Percentiles rank a stretch among this genome's conserved stretches.
Conservation (phyloP, 768 basidiomycete species). For the Pulveroboletus sp. region DNA sequence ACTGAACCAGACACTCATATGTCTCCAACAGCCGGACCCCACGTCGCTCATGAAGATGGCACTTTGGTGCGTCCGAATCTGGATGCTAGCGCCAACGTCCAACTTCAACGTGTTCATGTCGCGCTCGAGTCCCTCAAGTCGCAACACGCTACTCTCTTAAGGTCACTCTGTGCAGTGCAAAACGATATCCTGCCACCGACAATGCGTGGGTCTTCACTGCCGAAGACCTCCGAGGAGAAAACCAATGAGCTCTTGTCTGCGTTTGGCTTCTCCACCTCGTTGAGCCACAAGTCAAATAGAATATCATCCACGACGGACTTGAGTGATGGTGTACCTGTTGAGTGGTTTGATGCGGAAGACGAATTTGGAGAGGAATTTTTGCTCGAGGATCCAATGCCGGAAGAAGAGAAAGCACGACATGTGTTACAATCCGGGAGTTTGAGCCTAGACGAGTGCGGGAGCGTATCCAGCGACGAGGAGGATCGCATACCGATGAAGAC, state of each 20-base stretch:
- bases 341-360: conserved; percentile 79
- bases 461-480: conserved; percentile 47
- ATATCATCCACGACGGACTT: conserved; percentile 45
- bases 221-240: conserved; percentile 48
- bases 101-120: conserved; percentile 42
- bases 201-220: conserved; percentile 32
- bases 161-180: conserved; percentile 36
- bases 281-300: conserved; percentile 36
- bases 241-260: conserved; percentile 26
- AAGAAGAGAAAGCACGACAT: conserved; percentile 37
- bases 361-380: conserved; percentile 51
- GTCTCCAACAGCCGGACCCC: conserved; percentile 16
- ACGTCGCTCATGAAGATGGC: conserved; percentile 27
- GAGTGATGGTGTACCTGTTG: conserved; percentile 44
- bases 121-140: conserved; percentile 52
- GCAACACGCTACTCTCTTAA: conserved; percentile 51
- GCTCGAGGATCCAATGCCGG: conserved; percentile 42
- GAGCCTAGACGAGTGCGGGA: conserved; percentile 36
- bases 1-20: not conserved
- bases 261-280: conserved; percentile 24
- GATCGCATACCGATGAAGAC: conserved; percentile 11
- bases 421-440: conserved; percentile 39
- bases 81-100: conserved; percentile 16
- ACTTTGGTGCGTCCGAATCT: conserved; percentile 12
- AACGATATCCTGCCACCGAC: conserved; percentile 25